Evolutionary conservation across 805 yeast genomes (phyloP).

Genomic region (Saccharomycopsis oosterbeekiorum): DNA sequence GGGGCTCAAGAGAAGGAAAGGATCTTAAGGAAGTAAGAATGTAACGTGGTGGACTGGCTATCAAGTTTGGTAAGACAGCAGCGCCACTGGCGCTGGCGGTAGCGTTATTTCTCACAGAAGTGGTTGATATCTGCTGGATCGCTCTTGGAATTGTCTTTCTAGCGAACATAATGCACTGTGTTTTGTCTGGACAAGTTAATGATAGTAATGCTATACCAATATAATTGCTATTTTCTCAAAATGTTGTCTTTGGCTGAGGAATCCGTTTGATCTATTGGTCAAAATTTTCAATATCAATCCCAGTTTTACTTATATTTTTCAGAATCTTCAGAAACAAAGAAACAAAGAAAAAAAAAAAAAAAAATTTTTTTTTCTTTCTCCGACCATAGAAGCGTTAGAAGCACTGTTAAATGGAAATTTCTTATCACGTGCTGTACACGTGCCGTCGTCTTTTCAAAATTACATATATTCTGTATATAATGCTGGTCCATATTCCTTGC

Average conservation of each 20-base stretch:
- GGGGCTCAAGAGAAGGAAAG: constrained; percentile 90
- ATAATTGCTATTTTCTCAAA: too few relatives aligned
- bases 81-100: neutral
- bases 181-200: neutral
- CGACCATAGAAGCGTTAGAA: neutral
- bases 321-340: too few relatives aligned
- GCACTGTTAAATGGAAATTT: neutral
- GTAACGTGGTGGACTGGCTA: constrained; percentile 37
- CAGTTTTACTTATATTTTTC: too few relatives aligned
- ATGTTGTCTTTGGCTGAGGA: too few relatives aligned
- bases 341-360: too few relatives aligned
- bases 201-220: too few relatives aligned
- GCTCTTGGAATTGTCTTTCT: neutral
- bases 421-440: neutral
- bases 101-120: neutral
- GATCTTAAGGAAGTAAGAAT: constrained; percentile 69
- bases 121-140: neutral
- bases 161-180: neutral
- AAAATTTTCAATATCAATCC: too few relatives aligned
- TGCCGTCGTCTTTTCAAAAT: neutral
- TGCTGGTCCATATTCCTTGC: neutral
- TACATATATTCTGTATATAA: too few relatives aligned
- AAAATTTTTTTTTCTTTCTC: too few relatives aligned
- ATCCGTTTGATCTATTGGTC: too few relatives aligned
- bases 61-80: neutral